A percentile compares a stretch with the other conserved stretches of the same genome.
phyloP scores from a whole-genome alignment of 805 yeast species.

The Cyberlindnera galapagoensis region DNA sequence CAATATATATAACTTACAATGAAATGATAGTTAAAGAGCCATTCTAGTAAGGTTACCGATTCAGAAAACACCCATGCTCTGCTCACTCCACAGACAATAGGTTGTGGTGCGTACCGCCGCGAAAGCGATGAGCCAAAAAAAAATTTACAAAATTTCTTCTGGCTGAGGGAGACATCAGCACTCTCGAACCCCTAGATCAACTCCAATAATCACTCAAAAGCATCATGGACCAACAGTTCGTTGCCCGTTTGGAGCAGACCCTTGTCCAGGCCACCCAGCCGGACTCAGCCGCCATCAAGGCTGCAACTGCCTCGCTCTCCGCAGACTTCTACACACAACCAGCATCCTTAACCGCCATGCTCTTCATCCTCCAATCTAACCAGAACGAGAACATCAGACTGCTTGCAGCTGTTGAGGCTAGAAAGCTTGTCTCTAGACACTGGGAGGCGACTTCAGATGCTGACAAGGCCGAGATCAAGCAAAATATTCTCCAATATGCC shows the following conservation, averaged over 20 bases:
- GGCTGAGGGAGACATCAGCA: too few species aligned
- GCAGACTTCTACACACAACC: slow-evolving; percentile 68
- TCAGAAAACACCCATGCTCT: too few species aligned
- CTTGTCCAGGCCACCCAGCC: slow-evolving; percentile 75
- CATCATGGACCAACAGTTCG: slow-evolving; percentile 53
- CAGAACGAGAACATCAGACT: slow-evolving; percentile 71
- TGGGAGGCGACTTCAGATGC: slow-evolving; percentile 50
- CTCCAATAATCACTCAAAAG: neutral
- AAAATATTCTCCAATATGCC: slow-evolving; percentile 61
- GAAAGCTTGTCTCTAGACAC: slow-evolving; percentile 67
- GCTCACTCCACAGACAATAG: too few species aligned
- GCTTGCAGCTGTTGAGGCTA: slow-evolving; percentile 93
- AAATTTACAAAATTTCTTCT: too few species aligned
- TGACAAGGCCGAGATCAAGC: slow-evolving; percentile 55
- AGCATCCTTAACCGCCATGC: slow-evolving; percentile 69
- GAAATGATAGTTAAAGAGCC: too few species aligned
- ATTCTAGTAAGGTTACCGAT: too few species aligned
- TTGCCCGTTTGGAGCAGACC: slow-evolving; percentile 69
- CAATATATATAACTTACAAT: too few species aligned
- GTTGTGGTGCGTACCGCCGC: too few species aligned
- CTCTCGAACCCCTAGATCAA: too few species aligned
- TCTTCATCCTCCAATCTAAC: slow-evolving; percentile 72
- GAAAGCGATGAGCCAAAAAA: too few species aligned
- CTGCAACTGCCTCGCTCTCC: slow-evolving; percentile 70
- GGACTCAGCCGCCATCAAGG: slow-evolving; percentile 73